These are phyloP conservation scores for Trichoderma cornu-damae DNA, from an alignment of 2,329 filamentous ascomycete species.

Conservation along the genomic window DNA sequence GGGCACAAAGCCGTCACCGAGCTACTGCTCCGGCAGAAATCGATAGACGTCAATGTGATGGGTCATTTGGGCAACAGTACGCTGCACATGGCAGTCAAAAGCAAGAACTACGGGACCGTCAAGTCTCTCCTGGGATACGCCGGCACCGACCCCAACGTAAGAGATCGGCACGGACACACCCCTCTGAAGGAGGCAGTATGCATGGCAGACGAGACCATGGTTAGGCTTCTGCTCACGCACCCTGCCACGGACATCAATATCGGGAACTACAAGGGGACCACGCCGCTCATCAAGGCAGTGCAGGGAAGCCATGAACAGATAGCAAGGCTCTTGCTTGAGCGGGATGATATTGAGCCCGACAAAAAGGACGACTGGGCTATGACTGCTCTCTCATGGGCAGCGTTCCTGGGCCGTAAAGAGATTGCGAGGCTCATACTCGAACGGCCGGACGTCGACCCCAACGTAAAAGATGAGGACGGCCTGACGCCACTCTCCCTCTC, in stretches of 20 bases:
- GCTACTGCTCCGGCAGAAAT: neutral
- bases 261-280: neutral
- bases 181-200: neutral
- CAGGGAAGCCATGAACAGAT: neutral
- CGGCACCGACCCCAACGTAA: neutral
- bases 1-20: neutral
- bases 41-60: neutral
- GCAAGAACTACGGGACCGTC: neutral
- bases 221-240: neutral
- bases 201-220: neutral
- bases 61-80: neutral
- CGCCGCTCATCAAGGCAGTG: constrained; percentile 1
- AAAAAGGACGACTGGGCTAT: constrained; percentile 5
- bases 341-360: neutral
- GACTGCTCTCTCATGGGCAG: constrained; percentile 13
- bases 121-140: neutral
- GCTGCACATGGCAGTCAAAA: constrained; percentile 1
- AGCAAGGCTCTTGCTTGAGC: neutral
- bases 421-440: neutral
- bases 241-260: neutral
- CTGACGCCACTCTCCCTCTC: neutral
- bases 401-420: neutral
- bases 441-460: neutral
- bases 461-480: constrained; percentile 1
- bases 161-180: neutral